phyloP scores from a whole-genome alignment of 2,329 filamentous ascomycete genomes.

The Byssoonygena ceratinophila region DNA sequence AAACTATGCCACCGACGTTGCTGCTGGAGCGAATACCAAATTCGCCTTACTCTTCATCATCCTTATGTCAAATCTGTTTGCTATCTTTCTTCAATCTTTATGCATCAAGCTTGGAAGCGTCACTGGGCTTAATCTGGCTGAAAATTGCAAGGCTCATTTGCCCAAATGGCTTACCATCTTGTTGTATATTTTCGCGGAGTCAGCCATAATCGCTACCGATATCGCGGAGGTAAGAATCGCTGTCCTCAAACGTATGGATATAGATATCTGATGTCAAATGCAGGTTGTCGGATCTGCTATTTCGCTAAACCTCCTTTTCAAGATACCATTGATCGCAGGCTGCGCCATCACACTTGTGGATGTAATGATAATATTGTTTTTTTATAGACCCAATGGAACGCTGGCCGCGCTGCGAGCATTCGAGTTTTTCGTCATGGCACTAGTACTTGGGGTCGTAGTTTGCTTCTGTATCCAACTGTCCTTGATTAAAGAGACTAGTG shows the following conservation, averaged over 20 bases:
- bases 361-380: conserved; percentile 47
- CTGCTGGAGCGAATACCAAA: conserved; percentile 38
- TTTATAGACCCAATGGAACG: conserved; percentile 44
- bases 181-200: conserved; percentile 54
- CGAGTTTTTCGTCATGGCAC: conserved; percentile 44
- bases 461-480: conserved; percentile 50
- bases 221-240: conserved; percentile 50
- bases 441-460: conserved; percentile 47
- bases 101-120: conserved; percentile 56
- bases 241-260: not conserved
- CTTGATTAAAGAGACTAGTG: conserved; percentile 40
- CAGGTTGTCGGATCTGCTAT: conserved; percentile 49
- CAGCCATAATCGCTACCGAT: conserved; percentile 61
- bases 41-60: conserved; percentile 40
- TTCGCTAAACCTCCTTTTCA: conserved; percentile 44
- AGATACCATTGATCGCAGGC: conserved; percentile 46
- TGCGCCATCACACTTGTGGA: conserved; percentile 49
- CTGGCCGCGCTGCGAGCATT: conserved; percentile 45
- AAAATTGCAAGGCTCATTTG: conserved; percentile 55
- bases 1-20: conserved; percentile 42
- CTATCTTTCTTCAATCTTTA: conserved; percentile 40
- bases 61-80: conserved; percentile 40
- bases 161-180: conserved; percentile 54
- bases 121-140: conserved; percentile 55
- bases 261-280: not conserved